Evolutionary conservation across 78 protist species (phyloP), one percentile per base, ranked within the genome.

Genomic region (Parvularia atlantis): DNA sequence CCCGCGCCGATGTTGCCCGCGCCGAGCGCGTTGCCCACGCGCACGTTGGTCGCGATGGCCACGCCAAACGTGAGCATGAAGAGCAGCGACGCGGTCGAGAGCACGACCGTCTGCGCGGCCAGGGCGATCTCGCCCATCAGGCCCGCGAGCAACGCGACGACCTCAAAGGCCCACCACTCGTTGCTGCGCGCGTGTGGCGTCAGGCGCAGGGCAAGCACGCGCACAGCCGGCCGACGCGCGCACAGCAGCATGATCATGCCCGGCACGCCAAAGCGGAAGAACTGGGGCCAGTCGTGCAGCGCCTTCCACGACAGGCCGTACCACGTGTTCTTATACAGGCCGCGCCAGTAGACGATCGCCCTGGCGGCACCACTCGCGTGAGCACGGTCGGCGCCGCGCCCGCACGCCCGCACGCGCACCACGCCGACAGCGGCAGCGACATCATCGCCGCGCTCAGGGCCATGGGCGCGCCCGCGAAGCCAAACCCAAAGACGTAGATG

Each of bases 91-190:
- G 37, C 53, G 31, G 31, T 13, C 14, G 40, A 0, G 14, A 41
- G 33, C 14, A 62, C 13, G 37, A 62, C 13, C 26, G 36, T 19
- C 68, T 62, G 68, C 0, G 68, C 33, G 1, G 39, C 68, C 17
- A 62, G 53, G 31, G 40, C 40, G 28, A n/a, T 36, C 22, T 1
- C 1, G n/a, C 54, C 50, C 24, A 68, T 37, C 37, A 33, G 10
- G 37, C 73, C 73, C 20, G 53, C 61, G 41, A 39, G 6, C 35
- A 68, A 13, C 37, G 46, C 17, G 6, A 10, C 1, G 10, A 39
- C 6, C 73, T 68, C 73, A 40, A 68, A 68, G 39, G 73, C 17
- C 73, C 73, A 68, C 73, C 62, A 52, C 63, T 68, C 73, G 40
- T 20, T 9, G 64, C 46, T 41, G 46, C 9, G 46, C 46, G 46